Evolutionary conservation across 306 rosid species (phyloP), one percentile per base, ranked within the genome.

Genomic region (Luffa acutangula): DNA sequence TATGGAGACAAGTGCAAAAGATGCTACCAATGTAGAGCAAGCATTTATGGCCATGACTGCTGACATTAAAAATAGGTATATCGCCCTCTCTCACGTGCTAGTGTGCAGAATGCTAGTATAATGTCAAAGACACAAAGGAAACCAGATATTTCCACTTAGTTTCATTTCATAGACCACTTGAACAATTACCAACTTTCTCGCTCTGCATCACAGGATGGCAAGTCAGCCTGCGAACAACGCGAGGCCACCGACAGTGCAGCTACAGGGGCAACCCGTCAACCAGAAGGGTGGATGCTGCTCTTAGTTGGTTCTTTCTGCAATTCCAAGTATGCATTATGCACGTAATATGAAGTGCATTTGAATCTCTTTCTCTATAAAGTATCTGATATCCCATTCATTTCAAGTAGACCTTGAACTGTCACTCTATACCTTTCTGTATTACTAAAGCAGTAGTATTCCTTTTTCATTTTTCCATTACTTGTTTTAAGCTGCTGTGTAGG

Each of bases 241-340:
- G 5, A 86, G 82, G 85, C 89, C 89, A 17, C 85, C 91, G 6
- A 86, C 89, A 3, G 91, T 88, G 81, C 89, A 88, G 82, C 81
- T 88, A 41, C 85, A 81, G 57, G 91, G 91, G 60, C 88, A 88
- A 60, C 89, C 91, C 0, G 88, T 88, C 7, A 88, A 84, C 86
- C 89, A 88, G 88, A 88, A 86, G 60, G 84, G 89, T 75, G 89
- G 91, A 33, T 88, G 91, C 79, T 88, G 91, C 86, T 86, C 91
- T 74, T 88, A 88, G 77, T 48, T 48, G 58, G 58, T 72, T 48
- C 6, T 72, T 46, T 43, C 57, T 45, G 79, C 42, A 41, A 49
- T 60, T 79, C 66, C 70, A 72, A 59, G 77, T 43, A 41, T 78
- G 76, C 80, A 71, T 58, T 41, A 14, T 48, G 77, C 77, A 18